Base-by-base conservation (phyloP, 2,329 filamentous ascomycete species). In the Aureobasidium sp. region DNA sequence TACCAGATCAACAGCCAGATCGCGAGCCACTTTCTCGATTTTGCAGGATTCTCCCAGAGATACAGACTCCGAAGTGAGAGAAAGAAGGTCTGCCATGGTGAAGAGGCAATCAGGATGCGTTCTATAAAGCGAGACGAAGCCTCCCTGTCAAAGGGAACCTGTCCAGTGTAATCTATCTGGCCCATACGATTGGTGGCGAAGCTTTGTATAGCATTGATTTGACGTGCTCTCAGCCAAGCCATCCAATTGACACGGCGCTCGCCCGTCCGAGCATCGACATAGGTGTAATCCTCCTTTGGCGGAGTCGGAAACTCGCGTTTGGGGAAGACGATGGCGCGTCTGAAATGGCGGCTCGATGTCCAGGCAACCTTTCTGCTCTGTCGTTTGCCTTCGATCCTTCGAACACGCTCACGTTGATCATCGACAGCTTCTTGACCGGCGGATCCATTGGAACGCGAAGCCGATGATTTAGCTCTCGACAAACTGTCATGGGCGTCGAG, bases 41-140 rank as follows among this genome's bases (percentile, higher is more conserved):
- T 67, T 23, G 56, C 62, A 5, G 73, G 74, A 47, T 73, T 64
- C 53, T 75, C 70, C 76, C 75, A 78, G 12, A 72, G 71, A 62
- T 76, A 78, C 17, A 77, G 65, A 5, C 70, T 63, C 20, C 73
- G 71, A 20, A 77, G 51, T 13, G 70, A 64, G 62, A 75, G 66
- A n/a, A 73, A 66, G 68, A 73, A 77, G 26, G 71, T 64, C 63
- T 78, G 74, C 74, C 73, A 77, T 15, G 74, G 72, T 7, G 70
- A 71, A 23, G 71, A 75, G n/a, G 72, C 73, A 62, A 77, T 73
- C 23, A 76, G 66, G 4, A 78, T 64, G 20, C 76, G 71, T 62
- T 77, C 74, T 26, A 75, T 53, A 46, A 74, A 70, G 29, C 68
- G 67, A n/a, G 70, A 67, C 4, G 74, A 64, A 36, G 69, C 69